phyloP scores from a whole-genome alignment of 208 protist species.

The Leishmania major region DNA sequence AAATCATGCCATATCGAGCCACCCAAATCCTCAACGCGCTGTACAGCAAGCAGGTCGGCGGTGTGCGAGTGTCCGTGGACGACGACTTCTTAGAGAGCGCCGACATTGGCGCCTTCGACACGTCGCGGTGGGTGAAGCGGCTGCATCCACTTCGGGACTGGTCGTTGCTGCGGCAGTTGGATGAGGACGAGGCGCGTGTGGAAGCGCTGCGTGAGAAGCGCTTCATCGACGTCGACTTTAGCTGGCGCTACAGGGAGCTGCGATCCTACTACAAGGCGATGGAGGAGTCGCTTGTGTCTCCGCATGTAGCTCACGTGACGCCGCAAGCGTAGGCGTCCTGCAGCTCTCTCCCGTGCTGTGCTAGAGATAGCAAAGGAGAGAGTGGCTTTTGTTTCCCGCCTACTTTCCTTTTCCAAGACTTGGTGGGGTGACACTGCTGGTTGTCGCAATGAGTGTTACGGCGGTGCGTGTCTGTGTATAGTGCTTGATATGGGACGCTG shows the following conservation, averaged over 20 bases:
- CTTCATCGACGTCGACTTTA: slow-evolving; percentile 81
- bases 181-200: slow-evolving; percentile 84
- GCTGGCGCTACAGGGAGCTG: slow-evolving; percentile 81
- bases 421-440: not conserved
- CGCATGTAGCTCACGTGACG: slow-evolving; percentile 12
- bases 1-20: slow-evolving; percentile 82
- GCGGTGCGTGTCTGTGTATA: not conserved
- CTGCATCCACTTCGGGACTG: slow-evolving; percentile 84
- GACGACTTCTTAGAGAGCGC: slow-evolving; percentile 82
- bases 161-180: slow-evolving; percentile 80
- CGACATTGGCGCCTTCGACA: slow-evolving; percentile 85
- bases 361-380: not conserved
- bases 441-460: slow-evolving; percentile 1
- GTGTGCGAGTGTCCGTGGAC: slow-evolving; percentile 74
- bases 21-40: slow-evolving; percentile 88
- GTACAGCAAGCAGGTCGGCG: slow-evolving; percentile 84
- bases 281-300: slow-evolving; percentile 42
- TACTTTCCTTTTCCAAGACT: not conserved
- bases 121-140: slow-evolving; percentile 80
- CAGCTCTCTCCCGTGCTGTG: not conserved
- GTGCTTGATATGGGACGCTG: not conserved
- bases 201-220: slow-evolving; percentile 74
- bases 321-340: slow-evolving; percentile 5
- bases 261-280: slow-evolving; percentile 69
- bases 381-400: not conserved